Base-by-base conservation (phyloP, 352 stramenopile species). In the Globisporangium okanoganense region DNA sequence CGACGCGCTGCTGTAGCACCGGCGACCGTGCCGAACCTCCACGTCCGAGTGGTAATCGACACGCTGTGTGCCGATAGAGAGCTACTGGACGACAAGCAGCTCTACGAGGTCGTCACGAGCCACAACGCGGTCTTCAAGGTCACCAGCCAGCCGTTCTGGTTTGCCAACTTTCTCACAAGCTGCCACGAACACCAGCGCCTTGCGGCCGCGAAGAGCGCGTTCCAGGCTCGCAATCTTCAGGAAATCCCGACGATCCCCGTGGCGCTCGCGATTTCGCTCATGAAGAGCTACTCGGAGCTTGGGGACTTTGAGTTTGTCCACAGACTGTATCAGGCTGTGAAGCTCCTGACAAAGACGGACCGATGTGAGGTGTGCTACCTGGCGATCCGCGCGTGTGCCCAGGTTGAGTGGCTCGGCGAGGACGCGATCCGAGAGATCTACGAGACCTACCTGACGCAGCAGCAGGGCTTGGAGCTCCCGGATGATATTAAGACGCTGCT, bases 241-340 rank as follows among this genome's bases (percentile, higher is more conserved):
- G 48, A 40, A 0, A 36, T 64, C 25, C 58, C 58, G 20, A 58
- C 48, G 48, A 50, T 64, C n/a, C 58, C 58, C 24, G 8, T 35
- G 3, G 20, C 47, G 13, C 58, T 64, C 25, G 58, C 48, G 35
- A 18, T 57, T 16, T 31, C 25, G 18, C 31, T 24, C 24, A 64
- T 64, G 36, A 35, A 56, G 38, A 43, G n/a, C n/a, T 64, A 45
- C 36, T 29, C 38, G 3, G n/a, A 12, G 10, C 9, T 14, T 1
- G 25, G 13, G 5, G 58, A 64, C 48, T 58, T 64, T 43, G 58
- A 57, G 36, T 57, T 64, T 22, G 48, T 64, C 5, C 31, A 58
- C 29, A 48, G 38, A 2, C 20, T 64, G 2, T 40, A 45, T 14
- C 47, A 38, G 18, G 36, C 45, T 0, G 57, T 56, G 35, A 57